Percentiles rank a stretch among this genome's conserved stretches.
Evolutionary conservation across 768 basidiomycete genomes (phyloP).

Genomic region (Suillus lakei): DNA sequence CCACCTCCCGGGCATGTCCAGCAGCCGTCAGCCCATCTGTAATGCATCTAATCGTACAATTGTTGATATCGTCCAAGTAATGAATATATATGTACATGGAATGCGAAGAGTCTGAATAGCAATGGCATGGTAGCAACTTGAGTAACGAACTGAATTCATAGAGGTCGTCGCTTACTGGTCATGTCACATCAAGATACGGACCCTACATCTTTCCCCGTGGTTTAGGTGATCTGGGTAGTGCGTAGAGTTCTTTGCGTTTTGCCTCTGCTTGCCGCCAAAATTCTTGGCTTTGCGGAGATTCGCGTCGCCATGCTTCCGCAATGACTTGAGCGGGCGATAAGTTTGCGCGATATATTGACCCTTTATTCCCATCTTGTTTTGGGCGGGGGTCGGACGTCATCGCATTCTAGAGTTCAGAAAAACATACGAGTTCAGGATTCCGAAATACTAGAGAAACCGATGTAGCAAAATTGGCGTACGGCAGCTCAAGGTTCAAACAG

Average conservation of each 20-base stretch:
- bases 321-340: slow-evolving; percentile 65
- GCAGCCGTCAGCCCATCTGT: slow-evolving; percentile 17
- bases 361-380: slow-evolving; percentile 39
- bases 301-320: slow-evolving; percentile 69
- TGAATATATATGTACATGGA: slow-evolving; percentile 35
- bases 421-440: slow-evolving; percentile 33
- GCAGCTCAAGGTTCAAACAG: slow-evolving; percentile 40
- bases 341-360: slow-evolving; percentile 29
- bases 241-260: slow-evolving; percentile 51
- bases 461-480: slow-evolving; percentile 40
- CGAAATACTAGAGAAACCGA: slow-evolving; percentile 27
- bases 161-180: slow-evolving; percentile 19
- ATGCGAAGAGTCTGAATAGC: slow-evolving; percentile 28
- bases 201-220: slow-evolving; percentile 57
- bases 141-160: slow-evolving; percentile 5
- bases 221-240: slow-evolving; percentile 38
- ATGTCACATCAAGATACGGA: slow-evolving; percentile 18
- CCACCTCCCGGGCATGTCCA: slow-evolving; percentile 14
- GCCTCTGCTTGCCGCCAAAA: slow-evolving; percentile 63
- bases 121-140: slow-evolving; percentile 3
- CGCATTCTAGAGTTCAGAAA: slow-evolving; percentile 35
- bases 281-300: slow-evolving; percentile 62
- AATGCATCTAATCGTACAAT: slow-evolving; percentile 29
- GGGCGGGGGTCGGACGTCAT: slow-evolving; percentile 41
- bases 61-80: slow-evolving; percentile 26